These are phyloP conservation scores for Bruguiera gymnorhiza DNA, from an alignment of 345 rosid species.

Conservation along the genomic window DNA sequence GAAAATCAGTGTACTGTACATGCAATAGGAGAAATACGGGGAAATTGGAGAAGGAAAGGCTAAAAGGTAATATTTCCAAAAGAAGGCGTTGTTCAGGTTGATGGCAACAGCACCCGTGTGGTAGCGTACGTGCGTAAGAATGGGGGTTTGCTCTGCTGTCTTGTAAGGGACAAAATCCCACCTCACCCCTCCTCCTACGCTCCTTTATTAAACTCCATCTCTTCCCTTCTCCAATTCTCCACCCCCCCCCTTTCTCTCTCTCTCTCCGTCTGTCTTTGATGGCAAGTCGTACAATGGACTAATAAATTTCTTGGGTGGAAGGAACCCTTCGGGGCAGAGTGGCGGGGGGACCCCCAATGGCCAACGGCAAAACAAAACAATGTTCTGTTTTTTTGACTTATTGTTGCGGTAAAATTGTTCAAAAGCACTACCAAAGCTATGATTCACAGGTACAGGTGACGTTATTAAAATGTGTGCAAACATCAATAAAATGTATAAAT, in stretches of 20 bases:
- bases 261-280: not conserved
- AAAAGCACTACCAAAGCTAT: too few species aligned
- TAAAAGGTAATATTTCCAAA: conserved; percentile 19
- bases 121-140: conserved; percentile 22
- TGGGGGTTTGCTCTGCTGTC: conserved; percentile 10
- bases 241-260: not conserved
- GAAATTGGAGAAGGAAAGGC: not conserved
- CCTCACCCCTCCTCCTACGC: not conserved
- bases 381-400: too few species aligned
- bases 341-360: not conserved
- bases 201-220: not conserved
- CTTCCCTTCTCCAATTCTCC: not conserved
- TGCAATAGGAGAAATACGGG: not conserved
- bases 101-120: conserved; percentile 26
- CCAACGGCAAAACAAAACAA: not conserved
- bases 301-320: conserved; percentile 14
- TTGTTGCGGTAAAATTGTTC: too few species aligned
- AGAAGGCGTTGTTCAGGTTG: conserved; percentile 17
- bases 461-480: too few species aligned
- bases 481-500: too few species aligned
- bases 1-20: too few species aligned
- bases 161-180: conserved; percentile 23
- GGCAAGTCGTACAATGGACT: not conserved
- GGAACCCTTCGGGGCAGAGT: conserved; percentile 12
- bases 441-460: too few species aligned